Base-by-base conservation (phyloP, 768 basidiomycete genomes). In the Lentinula lateritia region DNA sequence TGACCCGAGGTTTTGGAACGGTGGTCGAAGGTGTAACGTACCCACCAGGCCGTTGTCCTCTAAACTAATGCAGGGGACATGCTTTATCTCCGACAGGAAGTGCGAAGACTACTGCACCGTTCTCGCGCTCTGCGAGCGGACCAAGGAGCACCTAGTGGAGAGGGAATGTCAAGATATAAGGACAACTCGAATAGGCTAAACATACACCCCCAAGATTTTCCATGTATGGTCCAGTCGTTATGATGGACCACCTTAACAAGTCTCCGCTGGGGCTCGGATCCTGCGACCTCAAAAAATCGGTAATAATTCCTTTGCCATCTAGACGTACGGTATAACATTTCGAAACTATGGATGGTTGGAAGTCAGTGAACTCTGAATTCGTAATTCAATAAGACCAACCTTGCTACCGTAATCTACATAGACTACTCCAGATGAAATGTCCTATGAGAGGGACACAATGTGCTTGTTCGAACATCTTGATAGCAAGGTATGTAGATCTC, bases 241-340 rank as follows among this genome's bases (percentile, higher is more conserved):
- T 66, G 28, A 71, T 64, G 18, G 70, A 73, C 76, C 76, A 78
- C n/a, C 69, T 69, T 43, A 77, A 64, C 20, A 64, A 69, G 8
- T 65, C 61, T 18, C 72, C 71, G 39, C 69, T 72, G 20, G 70
- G 65, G 23, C 63, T 70, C 3, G 75, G 73, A 12, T 72, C 69
- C 62, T 78, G 78, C 6, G 66, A 64, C 55, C 73, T 67, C 58
- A 79, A 66, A 55, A 69, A 79, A 36, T 79, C 78, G 8, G 67
- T 69, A 1, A 79, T 74, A 13, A 74, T 71, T 0, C 76, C 78
- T 66, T 79, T 79, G 1, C 68, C 78, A 58, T 78, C 76, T 65
- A 74, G 69, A 62, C 79, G 78, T 39, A 74, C 76, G 16, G 71
- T 67, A 48, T 68, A 69, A 65, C 79, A 79, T 38, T 68, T 39